Evolutionary conservation across 371 early-diverging fungal species (phyloP), one percentile per base, ranked within the genome.

Genomic region (Syncephalastrum monosporum): DNA sequence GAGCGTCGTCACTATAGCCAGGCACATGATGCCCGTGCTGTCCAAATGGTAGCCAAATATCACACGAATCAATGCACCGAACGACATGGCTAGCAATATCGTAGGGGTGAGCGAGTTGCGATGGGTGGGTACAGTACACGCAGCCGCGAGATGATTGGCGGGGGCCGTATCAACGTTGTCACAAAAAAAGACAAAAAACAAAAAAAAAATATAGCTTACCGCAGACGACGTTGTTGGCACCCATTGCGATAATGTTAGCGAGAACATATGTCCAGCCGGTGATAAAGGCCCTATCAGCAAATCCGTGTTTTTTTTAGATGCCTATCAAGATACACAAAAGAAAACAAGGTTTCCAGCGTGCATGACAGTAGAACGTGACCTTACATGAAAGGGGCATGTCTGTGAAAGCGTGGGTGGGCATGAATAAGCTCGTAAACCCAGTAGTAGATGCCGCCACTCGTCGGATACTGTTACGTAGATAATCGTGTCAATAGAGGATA

Each of bases 401-500:
- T 47, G 50, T 55, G 60, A 15, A 17, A 48, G 13, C 49, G 55
- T 2, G 63, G 63, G 53, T 66, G 67, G 1, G 53, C 45, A 54
- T 60, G 47, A 8, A 71, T 19, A 46, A 73, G 44, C 23, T 77
- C 74, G 52, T 64, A 73, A 0, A 65, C 66, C 83, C 84, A 87
- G 60, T 82, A 87, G 67, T 87, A 89, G 7, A 89, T 59, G 1
- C 86, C 86, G 16, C 90, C 90, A 38, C 82, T 82, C 21, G 84
- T 82, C 15, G 90, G 87, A 65, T 82, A 89, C 59, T 60, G 23
- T 5, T 24, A 15, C 12, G 16, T 50, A 42, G 43, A 29, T 19
- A 43, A 38, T 45, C 14, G 29, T 56, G n/a, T 50, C 17, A 47
- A 27, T 19, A 14, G 29, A 5, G 29, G 24, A 29, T 33, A 50